Evolutionary conservation across 2,329 filamentous ascomycete species (phyloP), one percentile per base, ranked within the genome.

Genomic region (Alternaria burnsii): DNA sequence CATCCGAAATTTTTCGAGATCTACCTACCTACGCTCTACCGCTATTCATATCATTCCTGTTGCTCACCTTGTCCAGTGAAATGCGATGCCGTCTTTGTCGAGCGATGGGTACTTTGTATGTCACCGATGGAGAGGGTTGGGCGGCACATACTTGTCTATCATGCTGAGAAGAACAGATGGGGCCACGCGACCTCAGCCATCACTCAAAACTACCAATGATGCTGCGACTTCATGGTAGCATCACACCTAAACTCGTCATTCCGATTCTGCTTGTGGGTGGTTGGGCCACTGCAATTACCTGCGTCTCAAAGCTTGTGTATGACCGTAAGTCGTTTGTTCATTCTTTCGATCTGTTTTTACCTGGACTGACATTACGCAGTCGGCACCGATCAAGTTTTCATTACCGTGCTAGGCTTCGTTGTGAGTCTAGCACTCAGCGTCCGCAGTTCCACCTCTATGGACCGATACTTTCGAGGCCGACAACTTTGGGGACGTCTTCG

Each of bases 151-250:
- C 42, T 30, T 32, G n/a, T 10, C 5, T 26, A 30, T 12, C 43
- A 18, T 47, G 16, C 61, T 72, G 58, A 73, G 44, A 51, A 10
- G 2, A 2, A 18, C 24, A 76, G 73, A 56, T 75, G 24, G 87
- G 87, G 11, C 91, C 91, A 22, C 85, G 89, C 61, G 87, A 92
- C 72, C 85, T 91, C 55, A 84, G 88, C 56, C 86, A 86, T 68
- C 90, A 93, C 77, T 92, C 90, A 14, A 92, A 91, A 83, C 89
- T 89, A 83, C 91, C 91, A 11, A 84, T 88, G 59, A 90, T 92
- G 73, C 79, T 93, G 72, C 89, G 89, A 55, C 82, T 94, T 74
- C 90, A 92, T 72, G 91, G 91, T 70, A 90, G 88, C 66, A 87
- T 93, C 63, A 77, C 90, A 57, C 91, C 91, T 8, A 88, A 90